Percentiles rank a stretch among this genome's conserved stretches.
Conservation (phyloP, 148 eudicot genomes). For the Diospyros kaki region DNA sequence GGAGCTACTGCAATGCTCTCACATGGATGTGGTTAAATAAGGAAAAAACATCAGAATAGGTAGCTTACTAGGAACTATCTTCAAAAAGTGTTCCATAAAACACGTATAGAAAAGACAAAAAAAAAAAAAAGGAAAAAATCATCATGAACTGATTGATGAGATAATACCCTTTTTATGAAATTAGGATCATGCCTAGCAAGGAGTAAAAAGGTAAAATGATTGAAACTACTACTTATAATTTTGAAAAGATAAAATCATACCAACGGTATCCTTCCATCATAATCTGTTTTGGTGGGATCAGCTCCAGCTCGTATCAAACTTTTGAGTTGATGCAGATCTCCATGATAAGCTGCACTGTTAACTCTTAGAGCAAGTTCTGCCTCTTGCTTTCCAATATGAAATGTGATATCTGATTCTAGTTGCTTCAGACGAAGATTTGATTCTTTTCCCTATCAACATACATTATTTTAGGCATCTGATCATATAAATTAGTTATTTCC, state of each 20-base stretch:
- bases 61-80: not conserved
- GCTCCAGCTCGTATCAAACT: conserved; percentile 74
- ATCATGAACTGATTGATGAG: no score
- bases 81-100: no score
- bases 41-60: not conserved
- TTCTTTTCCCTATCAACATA: conserved; percentile 58
- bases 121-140: no score
- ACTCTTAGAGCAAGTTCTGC: conserved; percentile 94
- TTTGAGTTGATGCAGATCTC: conserved; percentile 76
- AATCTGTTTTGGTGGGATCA: conserved; percentile 83
- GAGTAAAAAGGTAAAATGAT: not conserved
- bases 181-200: not conserved
- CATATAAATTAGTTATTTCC: not conserved
- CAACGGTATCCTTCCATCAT: conserved; percentile 85
- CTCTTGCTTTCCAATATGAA: conserved; percentile 81
- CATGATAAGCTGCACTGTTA: conserved; percentile 73
- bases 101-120: no score
- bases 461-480: conserved; percentile 3
- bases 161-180: not conserved
- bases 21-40: not conserved
- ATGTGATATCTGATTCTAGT: conserved; percentile 69
- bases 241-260: conserved; percentile 33
- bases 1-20: not conserved
- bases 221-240: not conserved
- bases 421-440: conserved; percentile 56